Evolutionary conservation across 495 filamentous ascomycete species (phyloP), one percentile per base, ranked within the genome.

Genomic region (Venustampulla echinocandica): DNA sequence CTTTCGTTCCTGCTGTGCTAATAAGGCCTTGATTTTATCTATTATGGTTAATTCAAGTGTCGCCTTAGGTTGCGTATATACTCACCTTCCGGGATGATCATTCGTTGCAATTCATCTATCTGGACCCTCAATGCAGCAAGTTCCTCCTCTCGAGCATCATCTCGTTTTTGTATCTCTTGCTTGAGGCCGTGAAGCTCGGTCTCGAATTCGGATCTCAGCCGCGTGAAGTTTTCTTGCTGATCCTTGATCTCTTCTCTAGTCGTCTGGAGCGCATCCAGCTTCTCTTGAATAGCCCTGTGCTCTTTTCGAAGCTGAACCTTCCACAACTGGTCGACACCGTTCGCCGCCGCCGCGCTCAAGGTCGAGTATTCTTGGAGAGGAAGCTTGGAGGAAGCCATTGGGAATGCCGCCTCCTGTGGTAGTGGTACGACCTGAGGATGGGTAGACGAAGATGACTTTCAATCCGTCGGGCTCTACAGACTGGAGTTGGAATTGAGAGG

Each of bases 251-350:
- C 3, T 37, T 32, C 4, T 6, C 5, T 24, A 9, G n/a, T 41
- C 3, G 9, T 4, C 10, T 15, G 17, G 6, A 25, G 17, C 3
- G 10, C 43, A 3, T 44, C 27, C 19, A 50, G 1, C n/a, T 41
- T 24, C 25, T 53, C 49, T 7, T 50, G 43, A 24, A 59, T 14
- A 9, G 35, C 47, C 10, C 30, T 40, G 30, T 56, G 30, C 33
- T 59, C 56, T 34, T 49, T 50, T 10, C 56, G 46, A 24, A 59
- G 56, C 25, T 59, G 56, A 19, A 41, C 33, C 20, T 37, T 27
- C 49, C 49, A 53, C 3, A 59, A 37, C 4, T 17, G 10, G 14
- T 59, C 53, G 19, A 41, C 32, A 10, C 47, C 47, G 7, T 28
- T 10, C 18, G 41, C 11, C 0, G 46, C 46, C n/a, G 13, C 28